phyloP scores from a whole-genome alignment of 768 basidiomycete species.

The Hydnomerulius pinastri region DNA sequence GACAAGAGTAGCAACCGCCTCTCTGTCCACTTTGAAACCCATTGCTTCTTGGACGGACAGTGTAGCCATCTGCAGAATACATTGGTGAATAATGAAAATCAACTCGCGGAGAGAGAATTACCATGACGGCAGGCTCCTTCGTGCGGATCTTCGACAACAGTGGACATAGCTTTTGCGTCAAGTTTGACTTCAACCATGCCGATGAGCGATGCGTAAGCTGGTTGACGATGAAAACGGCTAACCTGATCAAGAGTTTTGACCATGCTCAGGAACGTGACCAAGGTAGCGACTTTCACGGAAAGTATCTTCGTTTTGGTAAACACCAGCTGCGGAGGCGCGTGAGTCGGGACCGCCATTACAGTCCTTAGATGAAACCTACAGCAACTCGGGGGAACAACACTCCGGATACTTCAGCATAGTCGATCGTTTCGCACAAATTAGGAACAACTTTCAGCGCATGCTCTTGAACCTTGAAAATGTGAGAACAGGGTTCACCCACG shows the following conservation, averaged over 20 bases:
- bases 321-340: slow-evolving; percentile 60
- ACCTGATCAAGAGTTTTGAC: slow-evolving; percentile 91
- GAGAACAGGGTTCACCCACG: slow-evolving; percentile 7
- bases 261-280: slow-evolving; percentile 82
- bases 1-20: slow-evolving; percentile 87
- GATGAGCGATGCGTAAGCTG: background rate
- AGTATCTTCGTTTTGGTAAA: slow-evolving; percentile 92
- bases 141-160: slow-evolving; percentile 93
- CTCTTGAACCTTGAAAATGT: slow-evolving; percentile 77
- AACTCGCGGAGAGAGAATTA: slow-evolving; percentile 28
- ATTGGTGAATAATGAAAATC: background rate
- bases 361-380: slow-evolving; percentile 46
- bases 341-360: background rate
- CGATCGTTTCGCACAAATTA: slow-evolving; percentile 86
- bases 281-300: slow-evolving; percentile 87
- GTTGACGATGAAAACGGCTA: slow-evolving; percentile 11
- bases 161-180: slow-evolving; percentile 96
- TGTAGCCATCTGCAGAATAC: slow-evolving; percentile 69
- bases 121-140: slow-evolving; percentile 95
- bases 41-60: slow-evolving; percentile 92
- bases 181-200: slow-evolving; percentile 55
- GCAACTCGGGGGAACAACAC: slow-evolving; percentile 91
- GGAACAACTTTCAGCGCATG: slow-evolving; percentile 84
- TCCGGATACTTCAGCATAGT: slow-evolving; percentile 92
- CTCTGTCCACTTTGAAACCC: slow-evolving; percentile 92